Evolutionary conservation across 768 basidiomycete species (phyloP).

Genomic region (Scleroderma bovista): DNA sequence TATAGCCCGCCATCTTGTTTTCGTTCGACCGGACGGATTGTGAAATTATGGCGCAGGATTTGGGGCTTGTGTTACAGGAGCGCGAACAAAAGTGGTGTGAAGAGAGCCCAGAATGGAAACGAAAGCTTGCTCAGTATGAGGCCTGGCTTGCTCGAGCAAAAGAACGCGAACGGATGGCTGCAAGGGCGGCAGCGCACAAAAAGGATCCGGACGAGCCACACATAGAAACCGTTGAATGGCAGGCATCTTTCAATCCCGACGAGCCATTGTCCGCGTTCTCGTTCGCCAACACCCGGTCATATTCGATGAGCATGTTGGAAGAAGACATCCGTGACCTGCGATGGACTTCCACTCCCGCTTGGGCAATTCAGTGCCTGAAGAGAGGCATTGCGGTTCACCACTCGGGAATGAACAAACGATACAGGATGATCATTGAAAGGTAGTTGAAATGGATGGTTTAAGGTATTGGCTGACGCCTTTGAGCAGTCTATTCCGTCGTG

Average conservation of each 20-base stretch:
- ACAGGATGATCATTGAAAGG: constrained; percentile 56
- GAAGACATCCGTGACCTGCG: constrained; percentile 39
- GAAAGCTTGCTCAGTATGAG: constrained; percentile 47
- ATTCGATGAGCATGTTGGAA: constrained; percentile 43
- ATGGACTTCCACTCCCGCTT: constrained; percentile 32
- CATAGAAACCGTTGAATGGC: constrained; percentile 36
- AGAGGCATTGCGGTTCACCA: constrained; percentile 70
- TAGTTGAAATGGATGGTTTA: constrained; percentile 12
- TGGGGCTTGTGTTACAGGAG: constrained; percentile 32
- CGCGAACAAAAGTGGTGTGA: constrained; percentile 49
- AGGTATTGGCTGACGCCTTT: background rate
- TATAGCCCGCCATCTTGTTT: constrained; percentile 63
- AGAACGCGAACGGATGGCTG: constrained; percentile 41
- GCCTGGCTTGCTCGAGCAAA: constrained; percentile 43
- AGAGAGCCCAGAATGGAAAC: constrained; percentile 41
- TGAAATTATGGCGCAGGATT: constrained; percentile 42
- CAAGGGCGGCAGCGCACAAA: constrained; percentile 36
- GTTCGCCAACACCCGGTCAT: constrained; percentile 43
- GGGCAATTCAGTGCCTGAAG: constrained; percentile 43
- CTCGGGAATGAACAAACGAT: constrained; percentile 60
- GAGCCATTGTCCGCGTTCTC: constrained; percentile 58
- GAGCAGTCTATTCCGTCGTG: constrained; percentile 46
- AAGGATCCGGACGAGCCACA: constrained; percentile 22
- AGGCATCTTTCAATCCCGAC: constrained; percentile 50
- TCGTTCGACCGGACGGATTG: constrained; percentile 57